Conservation (phyloP, 2,329 filamentous ascomycete species). For the Aspergillus phoenicis region DNA sequence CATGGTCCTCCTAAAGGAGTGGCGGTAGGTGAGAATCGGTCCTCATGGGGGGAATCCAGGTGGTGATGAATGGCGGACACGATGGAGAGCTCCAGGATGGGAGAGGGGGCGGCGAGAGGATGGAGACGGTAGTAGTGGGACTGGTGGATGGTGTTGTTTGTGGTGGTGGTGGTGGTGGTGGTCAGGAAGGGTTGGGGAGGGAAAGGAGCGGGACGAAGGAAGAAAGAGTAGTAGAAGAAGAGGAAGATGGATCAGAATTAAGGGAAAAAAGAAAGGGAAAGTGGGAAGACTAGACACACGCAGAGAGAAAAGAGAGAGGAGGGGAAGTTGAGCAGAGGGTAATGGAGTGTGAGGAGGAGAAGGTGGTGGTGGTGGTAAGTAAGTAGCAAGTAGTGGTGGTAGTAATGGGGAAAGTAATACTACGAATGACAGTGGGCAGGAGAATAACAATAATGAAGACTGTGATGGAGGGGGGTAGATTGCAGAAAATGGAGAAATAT, state of each 20-base stretch:
- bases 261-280: conserved; percentile 1
- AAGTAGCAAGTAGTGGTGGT: not conserved
- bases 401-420: not conserved
- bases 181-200: conserved; percentile 4
- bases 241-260: conserved; percentile 1
- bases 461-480: not conserved
- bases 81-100: conserved; percentile 24
- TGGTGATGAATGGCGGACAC: conserved; percentile 16
- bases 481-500: conserved; percentile 3
- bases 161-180: not conserved
- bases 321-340: conserved; percentile 1
- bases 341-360: too few relatives aligned
- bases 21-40: conserved; percentile 21
- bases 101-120: conserved; percentile 6
- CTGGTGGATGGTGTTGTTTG: not conserved
- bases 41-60: conserved; percentile 22
- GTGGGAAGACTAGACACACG: not conserved
- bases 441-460: conserved; percentile 10
- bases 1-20: conserved; percentile 38
- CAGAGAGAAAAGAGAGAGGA: not conserved
- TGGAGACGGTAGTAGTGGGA: not conserved
- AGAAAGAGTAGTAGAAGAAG: conserved; percentile 8
- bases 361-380: conserved; percentile 7
- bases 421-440: conserved; percentile 8
- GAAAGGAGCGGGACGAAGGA: conserved; percentile 12